Base-by-base conservation (phyloP, 2,329 filamentous ascomycete genomes). In the Dissoconium aciculare region DNA sequence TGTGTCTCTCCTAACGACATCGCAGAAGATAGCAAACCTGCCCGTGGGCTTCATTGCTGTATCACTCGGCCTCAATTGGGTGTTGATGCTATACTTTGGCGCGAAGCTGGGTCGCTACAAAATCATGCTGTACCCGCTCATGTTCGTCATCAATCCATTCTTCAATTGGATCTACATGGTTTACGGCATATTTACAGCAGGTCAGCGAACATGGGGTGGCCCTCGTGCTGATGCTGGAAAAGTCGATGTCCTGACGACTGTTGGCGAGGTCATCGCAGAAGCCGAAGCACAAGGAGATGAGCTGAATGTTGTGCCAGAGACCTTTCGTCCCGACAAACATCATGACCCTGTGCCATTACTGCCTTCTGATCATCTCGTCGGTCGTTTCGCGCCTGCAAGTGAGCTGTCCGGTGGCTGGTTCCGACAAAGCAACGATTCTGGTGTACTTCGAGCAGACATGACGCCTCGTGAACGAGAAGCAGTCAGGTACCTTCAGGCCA, bases 151-250 rank as follows among this genome's bases (percentile, higher is more conserved):
- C 40, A 95, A 94, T 50, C 87, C 89, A 1, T 91, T 95, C 51
- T 85, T 94, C 66, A 95, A 95, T 57, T 95, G 87, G 87, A 71
- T 83, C 35, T 95, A 95, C 60, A 93, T 94, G 79, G 78, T 93
- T 2, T 93, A 94, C 54, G 85, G 84, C 26, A 91, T 93, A 44
- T 89, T 92, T 56, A 94, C 87, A 1, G 84, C 85, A 16, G 84
- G 85, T 12, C 83, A 93, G 53, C 70, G 87, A 41, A 95, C 87
- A 2, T 98, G 89, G 87, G 87, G 87, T 42, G 87, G 87, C 0
- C 89, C 87, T 8, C 71, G 87, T 47, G 84, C 83, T 2, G 87
- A 95, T 55, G 85, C 85, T 1, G 82, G 79, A 16, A 67, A 74
- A 24, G 85, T 85, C 3, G 78, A 91, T 51, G 62, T 67, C 9